Evolutionary conservation across 371 early-diverging fungal species (phyloP).

Genomic region (Mucor racemosus): DNA sequence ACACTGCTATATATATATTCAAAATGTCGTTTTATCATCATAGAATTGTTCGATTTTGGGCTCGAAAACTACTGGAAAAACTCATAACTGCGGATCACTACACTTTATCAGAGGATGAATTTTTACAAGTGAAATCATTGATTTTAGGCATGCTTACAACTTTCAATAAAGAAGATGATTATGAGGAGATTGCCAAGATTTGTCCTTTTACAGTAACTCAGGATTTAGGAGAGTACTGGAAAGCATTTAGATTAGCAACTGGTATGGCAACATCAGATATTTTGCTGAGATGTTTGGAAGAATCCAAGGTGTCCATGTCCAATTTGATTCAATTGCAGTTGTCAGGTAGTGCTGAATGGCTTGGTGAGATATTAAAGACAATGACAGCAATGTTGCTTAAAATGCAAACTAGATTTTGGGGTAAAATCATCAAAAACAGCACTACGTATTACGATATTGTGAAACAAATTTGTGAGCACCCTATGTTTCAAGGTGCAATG

Average conservation of each 20-base stretch:
- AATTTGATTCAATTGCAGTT: constrained; percentile 26
- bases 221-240: constrained; percentile 40
- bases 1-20: constrained; percentile 22
- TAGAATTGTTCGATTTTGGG: constrained; percentile 43
- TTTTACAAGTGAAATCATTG: constrained; percentile 11
- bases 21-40: constrained; percentile 41
- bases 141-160: constrained; percentile 10
- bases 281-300: constrained; percentile 8
- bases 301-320: constrained; percentile 24
- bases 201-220: constrained; percentile 19
- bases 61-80: constrained; percentile 46
- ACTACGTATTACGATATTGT: constrained; percentile 27
- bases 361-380: constrained; percentile 39
- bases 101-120: constrained; percentile 12
- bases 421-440: constrained; percentile 5
- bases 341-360: constrained; percentile 18
- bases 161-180: constrained; percentile 13
- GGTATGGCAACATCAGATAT: constrained; percentile 29
- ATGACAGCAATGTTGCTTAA: constrained; percentile 38
- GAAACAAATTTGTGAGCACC: constrained; percentile 40
- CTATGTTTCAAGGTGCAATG: constrained; percentile 38
- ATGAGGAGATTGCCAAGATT: neutral
- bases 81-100: constrained; percentile 25
- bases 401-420: constrained; percentile 37
- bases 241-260: constrained; percentile 31